phyloP scores from a whole-genome alignment of 495 filamentous ascomycete species.

The Talaromyces borbonicus region DNA sequence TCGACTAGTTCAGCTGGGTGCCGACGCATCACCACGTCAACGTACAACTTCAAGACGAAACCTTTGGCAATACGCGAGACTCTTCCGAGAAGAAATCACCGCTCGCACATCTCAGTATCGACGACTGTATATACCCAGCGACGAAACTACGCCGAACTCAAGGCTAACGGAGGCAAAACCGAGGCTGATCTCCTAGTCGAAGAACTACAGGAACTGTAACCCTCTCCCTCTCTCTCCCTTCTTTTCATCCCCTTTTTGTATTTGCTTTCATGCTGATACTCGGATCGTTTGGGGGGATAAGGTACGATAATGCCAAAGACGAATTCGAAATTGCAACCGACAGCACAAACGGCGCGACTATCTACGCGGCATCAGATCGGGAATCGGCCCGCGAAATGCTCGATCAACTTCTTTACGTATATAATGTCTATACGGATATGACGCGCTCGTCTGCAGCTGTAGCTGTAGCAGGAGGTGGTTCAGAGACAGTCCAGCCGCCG shows the following conservation, averaged over 20 bases:
- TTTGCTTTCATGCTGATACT: not conserved
- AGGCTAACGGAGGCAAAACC: constrained; percentile 11
- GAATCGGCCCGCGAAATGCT: constrained; percentile 36
- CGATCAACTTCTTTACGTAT: constrained; percentile 27
- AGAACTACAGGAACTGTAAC: constrained; percentile 32
- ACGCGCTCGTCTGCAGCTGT: not conserved
- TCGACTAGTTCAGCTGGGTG: not conserved
- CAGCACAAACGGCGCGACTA: constrained; percentile 30
- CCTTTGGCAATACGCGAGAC: not conserved
- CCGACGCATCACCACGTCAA: not conserved
- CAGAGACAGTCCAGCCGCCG: not conserved
- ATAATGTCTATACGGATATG: constrained; percentile 23
- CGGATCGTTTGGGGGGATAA: not conserved
- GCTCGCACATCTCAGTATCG: too few relatives aligned
- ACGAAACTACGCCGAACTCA: constrained; percentile 1
- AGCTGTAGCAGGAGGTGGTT: too few relatives aligned
- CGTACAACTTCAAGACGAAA: not conserved
- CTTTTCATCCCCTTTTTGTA: not conserved
- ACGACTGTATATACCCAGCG: not conserved
- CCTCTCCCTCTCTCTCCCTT: not conserved
- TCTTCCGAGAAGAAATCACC: not conserved
- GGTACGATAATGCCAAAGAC: constrained; percentile 34
- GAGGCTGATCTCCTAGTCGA: constrained; percentile 31
- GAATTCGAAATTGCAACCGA: constrained; percentile 41
- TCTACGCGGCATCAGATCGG: constrained; percentile 39